Evolutionary conservation across 495 filamentous ascomycete species (phyloP), one percentile per base, ranked within the genome.

Genomic region (Tetracladium marchalianum): DNA sequence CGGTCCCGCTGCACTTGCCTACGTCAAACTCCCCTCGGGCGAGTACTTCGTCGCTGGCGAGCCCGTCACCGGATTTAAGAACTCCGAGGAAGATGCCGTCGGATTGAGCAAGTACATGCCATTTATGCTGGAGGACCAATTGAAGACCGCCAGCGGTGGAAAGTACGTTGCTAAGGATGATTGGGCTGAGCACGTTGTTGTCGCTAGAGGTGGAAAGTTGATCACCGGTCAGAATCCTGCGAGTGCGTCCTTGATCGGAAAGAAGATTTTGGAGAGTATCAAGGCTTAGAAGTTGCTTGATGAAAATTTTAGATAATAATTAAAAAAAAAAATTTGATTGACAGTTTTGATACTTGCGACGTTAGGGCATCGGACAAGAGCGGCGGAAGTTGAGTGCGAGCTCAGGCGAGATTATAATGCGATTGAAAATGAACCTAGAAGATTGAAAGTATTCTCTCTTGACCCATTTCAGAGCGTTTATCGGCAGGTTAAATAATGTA

Each of bases 161-260:
- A 65, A 44, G 2, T 52, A 50, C 39, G 35, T 71, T 43, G 75
- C 82, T 0, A 68, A 57, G 0, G 57, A 77, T 56, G 62, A 68
- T 6, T 86, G 72, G 75, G 76, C 51, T 0, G 69, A 65, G 59
- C 74, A 81, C 60, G 76, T 85, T 10, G 69, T 77, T 36, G 70
- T 79, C 11, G 71, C 72, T 39, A 62, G 63, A 55, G 54, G 65
- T 41, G 80, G 77, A 0, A 67, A 65, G 55, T 47, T 87, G 46
- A 78, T 87, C 46, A 87, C 82, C 4, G 84, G 84, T 0, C 82
- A 87, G 68, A 88, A 88, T 54, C 84, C 84, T 12, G 74, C 71
- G 7, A 81, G 76, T 58, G 82, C 80, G 10, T 67, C 66, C 27
- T 69, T 56, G 0, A 65, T 87, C 34, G 82, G 35, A 4, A 40